phyloP scores from a whole-genome alignment of 164 flowering plant species.

The Buxus sempervirens region DNA sequence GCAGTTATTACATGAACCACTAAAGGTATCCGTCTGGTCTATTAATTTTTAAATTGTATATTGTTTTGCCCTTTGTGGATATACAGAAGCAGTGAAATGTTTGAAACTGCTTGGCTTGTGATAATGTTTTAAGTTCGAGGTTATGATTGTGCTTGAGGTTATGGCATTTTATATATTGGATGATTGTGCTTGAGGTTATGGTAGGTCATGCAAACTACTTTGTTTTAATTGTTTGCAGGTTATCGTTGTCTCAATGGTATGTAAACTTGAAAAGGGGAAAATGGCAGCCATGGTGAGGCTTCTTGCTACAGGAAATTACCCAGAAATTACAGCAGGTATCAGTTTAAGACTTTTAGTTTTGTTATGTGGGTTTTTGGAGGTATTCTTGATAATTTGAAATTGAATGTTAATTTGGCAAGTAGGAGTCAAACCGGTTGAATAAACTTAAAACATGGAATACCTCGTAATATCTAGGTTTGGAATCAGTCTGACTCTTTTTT shows the following conservation, averaged over 20 bases:
- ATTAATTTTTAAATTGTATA: neutral
- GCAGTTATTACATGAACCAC: neutral
- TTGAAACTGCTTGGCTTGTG: too few species aligned
- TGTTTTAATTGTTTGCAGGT: conserved; percentile 9
- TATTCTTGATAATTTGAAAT: too few species aligned
- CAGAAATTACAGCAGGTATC: conserved; percentile 45
- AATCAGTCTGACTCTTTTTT: too few species aligned
- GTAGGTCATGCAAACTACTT: conserved; percentile 8
- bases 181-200: too few species aligned
- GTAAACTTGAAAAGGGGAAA: conserved; percentile 46
- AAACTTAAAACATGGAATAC: too few species aligned
- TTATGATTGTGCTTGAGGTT: too few species aligned
- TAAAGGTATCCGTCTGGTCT: neutral
- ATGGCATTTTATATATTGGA: too few species aligned
- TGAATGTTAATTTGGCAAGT: too few species aligned
- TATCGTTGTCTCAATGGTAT: conserved; percentile 43
- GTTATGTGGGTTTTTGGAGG: neutral
- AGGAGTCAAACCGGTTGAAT: too few species aligned
- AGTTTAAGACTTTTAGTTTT: neutral
- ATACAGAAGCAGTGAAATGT: too few species aligned
- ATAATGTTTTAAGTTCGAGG: too few species aligned
- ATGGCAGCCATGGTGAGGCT: conserved; percentile 74
- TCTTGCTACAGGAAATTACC: conserved; percentile 43
- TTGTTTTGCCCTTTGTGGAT: neutral
- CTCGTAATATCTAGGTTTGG: too few species aligned